These are phyloP conservation scores for Pleurotus eryngii DNA, from an alignment of 768 basidiomycete genomes.

Conservation along the genomic window DNA sequence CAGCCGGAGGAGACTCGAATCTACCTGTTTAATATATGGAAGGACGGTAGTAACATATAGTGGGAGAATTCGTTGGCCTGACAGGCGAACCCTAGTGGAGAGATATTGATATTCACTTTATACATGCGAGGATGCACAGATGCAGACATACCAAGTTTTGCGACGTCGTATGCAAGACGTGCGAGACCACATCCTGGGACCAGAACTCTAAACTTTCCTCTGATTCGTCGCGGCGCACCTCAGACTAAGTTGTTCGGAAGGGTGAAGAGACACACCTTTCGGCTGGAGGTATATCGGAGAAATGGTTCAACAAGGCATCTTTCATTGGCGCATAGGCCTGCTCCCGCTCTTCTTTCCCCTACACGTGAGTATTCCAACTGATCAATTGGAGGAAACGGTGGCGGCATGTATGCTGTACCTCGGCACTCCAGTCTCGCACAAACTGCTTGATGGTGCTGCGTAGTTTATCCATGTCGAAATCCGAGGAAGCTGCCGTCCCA, in stretches of 20 bases:
- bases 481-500: constrained; percentile 44
- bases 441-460: constrained; percentile 91
- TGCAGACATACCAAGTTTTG: constrained; percentile 58
- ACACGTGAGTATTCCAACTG: background rate
- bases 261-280: constrained; percentile 42
- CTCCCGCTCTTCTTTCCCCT: constrained; percentile 80
- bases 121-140: background rate
- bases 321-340: constrained; percentile 80
- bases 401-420: constrained; percentile 39
- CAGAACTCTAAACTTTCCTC: constrained; percentile 65
- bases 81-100: constrained; percentile 71
- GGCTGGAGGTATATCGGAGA: constrained; percentile 48
- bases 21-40: constrained; percentile 84
- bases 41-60: constrained; percentile 90
- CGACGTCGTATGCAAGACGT: constrained; percentile 84
- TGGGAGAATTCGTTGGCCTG: constrained; percentile 97
- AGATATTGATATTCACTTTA: background rate
- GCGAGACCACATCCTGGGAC: constrained; percentile 91
- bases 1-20: constrained; percentile 13
- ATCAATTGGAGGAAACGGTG: background rate
- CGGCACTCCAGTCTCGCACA: constrained; percentile 88
- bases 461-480: constrained; percentile 86
- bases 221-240: constrained; percentile 19
- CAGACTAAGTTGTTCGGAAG: background rate
- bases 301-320: constrained; percentile 65